Conservation (phyloP, 257 asterid species). For the Plantago ovata region DNA sequence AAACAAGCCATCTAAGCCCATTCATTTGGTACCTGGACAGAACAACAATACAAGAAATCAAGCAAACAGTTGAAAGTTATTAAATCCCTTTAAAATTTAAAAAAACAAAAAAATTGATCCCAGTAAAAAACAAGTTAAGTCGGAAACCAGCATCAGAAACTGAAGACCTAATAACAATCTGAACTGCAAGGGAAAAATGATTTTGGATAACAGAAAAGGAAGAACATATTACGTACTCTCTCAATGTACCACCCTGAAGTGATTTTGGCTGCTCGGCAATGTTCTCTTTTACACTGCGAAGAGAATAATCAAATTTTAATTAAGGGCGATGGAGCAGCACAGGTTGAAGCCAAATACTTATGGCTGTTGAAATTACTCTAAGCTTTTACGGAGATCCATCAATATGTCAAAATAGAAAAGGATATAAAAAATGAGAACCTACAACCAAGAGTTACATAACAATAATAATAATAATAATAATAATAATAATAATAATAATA, state of each 20-base stretch:
- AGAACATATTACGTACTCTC: slow-evolving; percentile 67
- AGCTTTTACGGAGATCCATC: no score
- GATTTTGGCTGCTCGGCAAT: slow-evolving; percentile 68
- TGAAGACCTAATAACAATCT: neutral
- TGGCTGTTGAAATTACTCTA: no score
- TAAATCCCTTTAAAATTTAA: no score
- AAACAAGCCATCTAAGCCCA: slow-evolving; percentile 97
- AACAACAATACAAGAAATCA: slow-evolving; percentile 24
- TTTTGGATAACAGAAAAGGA: slow-evolving; percentile 8
- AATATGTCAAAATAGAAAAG: no score
- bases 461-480: no score
- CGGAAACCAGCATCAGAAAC: slow-evolving; percentile 11
- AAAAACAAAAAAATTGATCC: neutral
- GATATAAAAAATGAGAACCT: no score
- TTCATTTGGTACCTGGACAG: slow-evolving; percentile 91
- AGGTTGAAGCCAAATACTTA: no score
- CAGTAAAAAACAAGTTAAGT: slow-evolving; percentile 16
- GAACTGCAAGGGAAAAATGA: neutral
- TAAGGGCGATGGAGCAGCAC: no score
- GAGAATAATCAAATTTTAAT: slow-evolving; percentile 15
- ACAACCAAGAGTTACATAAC: no score
- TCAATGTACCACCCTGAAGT: slow-evolving; percentile 85
- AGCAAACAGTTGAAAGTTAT: slow-evolving; percentile 1
- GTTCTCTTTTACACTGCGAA: slow-evolving; percentile 80
- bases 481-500: no score